Base-by-base conservation (phyloP, 176 grass and related monocot genomes). In the Ananas comosus region DNA sequence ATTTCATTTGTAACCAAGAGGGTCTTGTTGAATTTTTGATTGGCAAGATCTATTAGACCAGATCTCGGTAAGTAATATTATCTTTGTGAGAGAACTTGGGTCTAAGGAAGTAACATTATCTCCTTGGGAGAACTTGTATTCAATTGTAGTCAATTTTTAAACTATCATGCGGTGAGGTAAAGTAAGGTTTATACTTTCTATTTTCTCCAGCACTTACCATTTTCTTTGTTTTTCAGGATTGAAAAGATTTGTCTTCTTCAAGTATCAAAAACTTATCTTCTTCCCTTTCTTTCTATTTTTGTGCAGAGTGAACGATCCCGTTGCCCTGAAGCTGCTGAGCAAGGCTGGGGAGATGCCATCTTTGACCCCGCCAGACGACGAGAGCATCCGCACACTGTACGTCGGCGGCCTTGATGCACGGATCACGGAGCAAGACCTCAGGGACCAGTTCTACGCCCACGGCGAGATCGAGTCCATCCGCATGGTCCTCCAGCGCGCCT, bases 291-390 rank as follows among this genome's bases (percentile, higher is more conserved):
- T 33, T 7, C 33, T 42, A 42, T 42, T 42, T 42, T 42, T 42
- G 33, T 80, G 65, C 80, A 99, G 94, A 88, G 80, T 99, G 73
- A 91, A 99, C 47, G 90, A 99, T 49, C 94, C 94, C 48, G 89
- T 99, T 79, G 90, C 94, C 59, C 1, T 78, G 73, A 99, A 99
- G 79, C 81, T 99, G 65, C 72, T 99, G 79, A 12, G 90, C 51
- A 99, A 93, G 90, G 90, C 89, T 21, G 89, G 89, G 76, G 94
- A 99, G 72, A 99, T 99, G 94, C 89, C 94, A 58, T 82, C 94
- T 10, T 76, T 91, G 67, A 76, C 83, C 68, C 87, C 90, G 2
- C 94, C 94, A 21, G 94, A 99, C 29, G 94, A 93, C 72, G 90
- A 99, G 72, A 82, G 74, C 79, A 93, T 99, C 85, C 86, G 85